phyloP scores from a whole-genome alignment of 345 rosid genomes.

The Arabis alpina region DNA sequence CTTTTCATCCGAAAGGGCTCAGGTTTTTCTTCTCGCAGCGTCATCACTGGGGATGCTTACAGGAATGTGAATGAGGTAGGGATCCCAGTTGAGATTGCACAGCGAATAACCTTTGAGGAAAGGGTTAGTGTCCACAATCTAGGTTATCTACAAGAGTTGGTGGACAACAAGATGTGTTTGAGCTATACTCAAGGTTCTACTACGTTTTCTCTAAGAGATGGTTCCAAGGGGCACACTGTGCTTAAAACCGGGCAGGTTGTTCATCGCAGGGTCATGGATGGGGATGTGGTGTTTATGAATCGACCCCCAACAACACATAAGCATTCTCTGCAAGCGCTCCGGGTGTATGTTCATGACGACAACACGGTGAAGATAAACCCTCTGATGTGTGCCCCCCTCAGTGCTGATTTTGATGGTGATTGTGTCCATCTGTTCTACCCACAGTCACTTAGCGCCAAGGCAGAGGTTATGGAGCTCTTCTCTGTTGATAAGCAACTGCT shows the following conservation, averaged over 20 bases:
- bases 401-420: conserved; percentile 99
- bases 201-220: conserved; percentile 81
- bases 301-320: conserved; percentile 98
- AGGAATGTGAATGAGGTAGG: conserved; percentile 83
- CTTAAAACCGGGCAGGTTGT: conserved; percentile 84
- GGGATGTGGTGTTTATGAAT: conserved; percentile 87
- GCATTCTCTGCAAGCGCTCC: conserved; percentile 90
- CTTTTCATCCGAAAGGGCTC: conserved; percentile 91
- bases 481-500: conserved; percentile 90
- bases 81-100: conserved; percentile 82
- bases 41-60: conserved; percentile 92
- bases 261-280: conserved; percentile 88
- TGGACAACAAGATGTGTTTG: conserved; percentile 73
- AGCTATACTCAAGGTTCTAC: conserved; percentile 78
- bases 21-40: conserved; percentile 96
- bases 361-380: conserved; percentile 96
- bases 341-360: conserved; percentile 89
- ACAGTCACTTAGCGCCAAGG: conserved; percentile 87
- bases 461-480: conserved; percentile 91
- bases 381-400: conserved; percentile 82
- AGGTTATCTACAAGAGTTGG: conserved; percentile 64
- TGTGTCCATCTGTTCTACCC: conserved; percentile 95
- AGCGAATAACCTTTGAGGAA: conserved; percentile 88
- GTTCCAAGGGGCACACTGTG: conserved; percentile 86
- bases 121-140: conserved; percentile 72